Base-by-base conservation (phyloP, 306 rosid genomes). In the Medicago truncatula region DNA sequence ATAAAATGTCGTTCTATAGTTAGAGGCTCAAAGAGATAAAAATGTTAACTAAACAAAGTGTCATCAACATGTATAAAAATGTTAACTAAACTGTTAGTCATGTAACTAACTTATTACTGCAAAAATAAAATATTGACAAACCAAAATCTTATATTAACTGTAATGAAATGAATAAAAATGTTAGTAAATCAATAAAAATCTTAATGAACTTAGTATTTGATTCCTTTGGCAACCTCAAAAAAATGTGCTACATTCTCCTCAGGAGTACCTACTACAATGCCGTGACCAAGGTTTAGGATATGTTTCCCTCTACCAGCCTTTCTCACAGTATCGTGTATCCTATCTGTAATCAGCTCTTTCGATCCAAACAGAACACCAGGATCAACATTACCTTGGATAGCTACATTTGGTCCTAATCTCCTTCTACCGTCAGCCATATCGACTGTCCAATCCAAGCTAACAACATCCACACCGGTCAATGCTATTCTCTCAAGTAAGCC, bases 341-440 rank as follows among this genome's bases (percentile, higher is more conserved):
- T 73, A 40, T 80, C 81, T 46, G 91, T 92, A 88, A 95, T 95
- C 76, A 90, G 87, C 14, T 92, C 93, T 76, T 92, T 95, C 23
- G 97, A 90, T 72, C 99, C 99, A 13, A 95, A 92, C 9, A 95
- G 97, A 80, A 95, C 97, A 64, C 99, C 97, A 12, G 99, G 99
- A 77, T 95, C 99, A 72, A 95, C 90, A 9, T 95, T 95, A 10
- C 99, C 99, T 77, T 95, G 99, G 14, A 95, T 95, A n/a, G 96
- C 96, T 76, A 95, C 73, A 71, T 92, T 73, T 41, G 91, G 75
- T 75, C 97, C 99, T 38, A 95, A 70, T 79, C 99, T 76, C 76
- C 71, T 85, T 84, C 97, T 88, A 28, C 99, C 99, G 46, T 95
- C 99, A 0, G 96, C 97, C 96, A 95, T 95, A 64, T 95, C 99